Base-by-base conservation (phyloP, 83 land plant species). In the Diphasiastrum complanatum region DNA sequence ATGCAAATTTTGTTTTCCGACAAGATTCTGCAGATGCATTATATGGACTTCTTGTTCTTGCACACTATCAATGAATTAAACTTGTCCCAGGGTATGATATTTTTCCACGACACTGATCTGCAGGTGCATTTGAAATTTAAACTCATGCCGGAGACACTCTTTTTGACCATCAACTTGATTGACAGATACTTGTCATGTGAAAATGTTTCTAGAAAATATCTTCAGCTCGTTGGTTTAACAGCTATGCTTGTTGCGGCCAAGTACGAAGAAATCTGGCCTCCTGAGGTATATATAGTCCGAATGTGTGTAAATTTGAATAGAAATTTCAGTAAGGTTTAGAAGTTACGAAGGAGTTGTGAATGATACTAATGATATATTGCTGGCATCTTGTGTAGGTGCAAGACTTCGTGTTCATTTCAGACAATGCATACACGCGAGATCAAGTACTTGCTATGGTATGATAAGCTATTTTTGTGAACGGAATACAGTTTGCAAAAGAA, bases 201-300 rank as follows among this genome's bases (percentile, higher is more conserved):
- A 25, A 33, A 12, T 26, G 72, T 83, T 1, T 51, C 68, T 33
- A 81, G 77, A 45, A 70, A 77, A 52, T 70, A 83, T 31, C 51
- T 89, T 64, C 91, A 89, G 51, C 54, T 89, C 45, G 87, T 83
- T 47, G 91, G 91, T 29, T 71, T 89, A 16, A 89, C 91, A 28
- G 76, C 87, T 11, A 73, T 89, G 55, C 70, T 89, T 16, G 29
- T 89, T 4, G 90, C 87, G 22, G 83, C 85, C 26, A 89, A 89
- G 47, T 89, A 89, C 68, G 91, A 89, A 43, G 96, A 89, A 46
- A 70, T 72, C 38, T 85, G 81, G 83, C 81, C 85, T 56, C 96
- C 96, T 22, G 83, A 80, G 78, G 95, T 85, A 66, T 79, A 82
- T 16, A 40, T 16, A 40, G 12, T 8, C 43, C n/a, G n/a, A 40